These are phyloP conservation scores for Vanrija humicola DNA, from an alignment of 1,284 basidiomycete species.

Conservation along the genomic window DNA sequence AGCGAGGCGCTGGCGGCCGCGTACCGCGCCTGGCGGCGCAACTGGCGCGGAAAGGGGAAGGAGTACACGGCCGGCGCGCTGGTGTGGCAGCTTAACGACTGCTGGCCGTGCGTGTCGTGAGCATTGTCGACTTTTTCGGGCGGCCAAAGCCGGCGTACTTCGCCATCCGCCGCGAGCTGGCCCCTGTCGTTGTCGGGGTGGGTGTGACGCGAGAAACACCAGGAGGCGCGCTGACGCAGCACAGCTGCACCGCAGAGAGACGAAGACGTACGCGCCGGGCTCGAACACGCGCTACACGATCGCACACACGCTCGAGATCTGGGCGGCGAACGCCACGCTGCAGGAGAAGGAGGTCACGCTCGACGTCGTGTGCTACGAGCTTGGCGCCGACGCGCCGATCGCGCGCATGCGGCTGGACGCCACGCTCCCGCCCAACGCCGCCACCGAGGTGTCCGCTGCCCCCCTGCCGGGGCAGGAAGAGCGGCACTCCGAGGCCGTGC, in stretches of 20 bases:
- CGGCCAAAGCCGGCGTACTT: constrained; percentile 72
- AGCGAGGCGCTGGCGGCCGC: constrained; percentile 69
- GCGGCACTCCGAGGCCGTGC: constrained; percentile 62
- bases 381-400: constrained; percentile 44
- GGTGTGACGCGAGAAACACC: constrained; percentile 26
- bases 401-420: constrained; percentile 49
- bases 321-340: constrained; percentile 74
- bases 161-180: constrained; percentile 64
- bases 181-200: constrained; percentile 70
- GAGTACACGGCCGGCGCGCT: constrained; percentile 70
- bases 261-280: constrained; percentile 57
- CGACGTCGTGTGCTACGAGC: constrained; percentile 65
- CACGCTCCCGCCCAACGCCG: constrained; percentile 63
- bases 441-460: constrained; percentile 73
- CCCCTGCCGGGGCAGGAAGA: constrained; percentile 61
- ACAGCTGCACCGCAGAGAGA: constrained; percentile 60
- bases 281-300: constrained; percentile 62
- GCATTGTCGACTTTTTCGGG: constrained; percentile 69
- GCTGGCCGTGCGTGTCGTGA: constrained; percentile 74
- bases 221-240: too few species aligned
- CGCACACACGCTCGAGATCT: constrained; percentile 59
- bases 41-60: constrained; percentile 61
- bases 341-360: constrained; percentile 59
- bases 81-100: constrained; percentile 71
- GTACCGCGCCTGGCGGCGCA: constrained; percentile 66